These are phyloP conservation scores for Breynia disticha DNA, from an alignment of 441 rosid genomes.

Conservation along the genomic window DNA sequence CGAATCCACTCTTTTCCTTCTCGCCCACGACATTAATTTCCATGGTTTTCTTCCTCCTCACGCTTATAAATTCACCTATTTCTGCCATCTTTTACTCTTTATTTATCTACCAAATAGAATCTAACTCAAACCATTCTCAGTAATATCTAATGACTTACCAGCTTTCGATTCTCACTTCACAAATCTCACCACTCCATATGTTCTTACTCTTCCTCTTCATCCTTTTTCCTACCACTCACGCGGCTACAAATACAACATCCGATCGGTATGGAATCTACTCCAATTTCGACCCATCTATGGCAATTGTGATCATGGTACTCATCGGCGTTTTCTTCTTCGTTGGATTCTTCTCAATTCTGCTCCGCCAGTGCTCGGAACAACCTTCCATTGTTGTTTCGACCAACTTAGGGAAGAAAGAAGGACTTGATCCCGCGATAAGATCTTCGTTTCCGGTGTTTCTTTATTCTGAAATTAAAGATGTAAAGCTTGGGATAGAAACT, in stretches of 20 bases:
- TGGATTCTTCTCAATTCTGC: constrained; percentile 55
- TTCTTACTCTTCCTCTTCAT: background rate
- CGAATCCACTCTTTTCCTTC: constrained; percentile 3
- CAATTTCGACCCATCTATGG: constrained; percentile 50
- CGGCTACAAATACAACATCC: background rate
- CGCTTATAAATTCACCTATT: background rate
- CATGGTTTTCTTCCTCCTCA: background rate
- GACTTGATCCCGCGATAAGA: constrained; percentile 39
- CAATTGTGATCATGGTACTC: constrained; percentile 38
- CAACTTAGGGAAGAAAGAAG: constrained; percentile 13
- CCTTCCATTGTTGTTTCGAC: constrained; percentile 9
- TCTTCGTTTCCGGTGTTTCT: constrained; percentile 51
- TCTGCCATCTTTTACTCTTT: background rate
- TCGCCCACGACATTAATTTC: constrained; percentile 16
- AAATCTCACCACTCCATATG: constrained; percentile 8
- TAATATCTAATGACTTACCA: too few species aligned
- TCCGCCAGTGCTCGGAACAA: constrained; percentile 36
- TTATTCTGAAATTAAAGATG: constrained; percentile 55
- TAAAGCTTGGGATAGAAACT: constrained; percentile 52
- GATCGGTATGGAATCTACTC: constrained; percentile 10
- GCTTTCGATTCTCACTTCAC: constrained; percentile 14
- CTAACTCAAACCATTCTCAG: background rate
- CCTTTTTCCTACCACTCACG: constrained; percentile 2
- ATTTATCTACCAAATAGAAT: background rate
- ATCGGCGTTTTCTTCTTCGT: constrained; percentile 50